These are phyloP conservation scores for Globisporangium ultimum DNA, from an alignment of 352 stramenopile genomes.

Conservation along the genomic window DNA sequence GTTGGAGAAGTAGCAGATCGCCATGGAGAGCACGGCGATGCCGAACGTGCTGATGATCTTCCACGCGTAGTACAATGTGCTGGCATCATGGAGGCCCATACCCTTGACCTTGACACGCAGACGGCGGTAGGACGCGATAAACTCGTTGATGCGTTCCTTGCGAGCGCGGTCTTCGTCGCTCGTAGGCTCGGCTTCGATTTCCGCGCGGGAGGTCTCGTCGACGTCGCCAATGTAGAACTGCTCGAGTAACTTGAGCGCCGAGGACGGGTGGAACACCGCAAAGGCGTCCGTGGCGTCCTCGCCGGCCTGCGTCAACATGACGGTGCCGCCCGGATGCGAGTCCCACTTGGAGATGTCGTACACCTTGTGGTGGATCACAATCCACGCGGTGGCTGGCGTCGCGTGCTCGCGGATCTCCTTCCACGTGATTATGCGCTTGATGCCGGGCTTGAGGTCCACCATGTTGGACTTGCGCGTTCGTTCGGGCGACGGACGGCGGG, in stretches of 20 bases:
- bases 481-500: neutral
- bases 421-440: conserved; percentile 67
- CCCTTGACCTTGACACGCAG: conserved; percentile 93
- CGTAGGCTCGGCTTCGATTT: conserved; percentile 21
- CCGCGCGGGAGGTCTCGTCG: conserved; percentile 62
- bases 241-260: conserved; percentile 93
- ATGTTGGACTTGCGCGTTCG: conserved; percentile 21
- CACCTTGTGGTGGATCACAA: conserved; percentile 90
- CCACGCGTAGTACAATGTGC: conserved; percentile 92
- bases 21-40: conserved; percentile 83
- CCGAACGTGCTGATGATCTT: conserved; percentile 93
- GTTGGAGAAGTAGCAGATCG: conserved; percentile 88
- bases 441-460: conserved; percentile 60
- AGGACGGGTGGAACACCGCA: conserved; percentile 95
- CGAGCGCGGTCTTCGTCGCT: conserved; percentile 41
- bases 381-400: conserved; percentile 73
- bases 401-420: conserved; percentile 78
- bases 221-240: conserved; percentile 97
- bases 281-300: conserved; percentile 99
- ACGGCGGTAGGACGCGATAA: conserved; percentile 95
- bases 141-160: conserved; percentile 82
- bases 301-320: conserved; percentile 97
- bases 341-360: conserved; percentile 89
- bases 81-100: conserved; percentile 94
- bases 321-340: conserved; percentile 82